Percentiles rank a stretch among this genome's conserved stretches.
Conservation (phyloP, 176 grass and related monocot genomes). For the Hyparrhenia diplandra region DNA sequence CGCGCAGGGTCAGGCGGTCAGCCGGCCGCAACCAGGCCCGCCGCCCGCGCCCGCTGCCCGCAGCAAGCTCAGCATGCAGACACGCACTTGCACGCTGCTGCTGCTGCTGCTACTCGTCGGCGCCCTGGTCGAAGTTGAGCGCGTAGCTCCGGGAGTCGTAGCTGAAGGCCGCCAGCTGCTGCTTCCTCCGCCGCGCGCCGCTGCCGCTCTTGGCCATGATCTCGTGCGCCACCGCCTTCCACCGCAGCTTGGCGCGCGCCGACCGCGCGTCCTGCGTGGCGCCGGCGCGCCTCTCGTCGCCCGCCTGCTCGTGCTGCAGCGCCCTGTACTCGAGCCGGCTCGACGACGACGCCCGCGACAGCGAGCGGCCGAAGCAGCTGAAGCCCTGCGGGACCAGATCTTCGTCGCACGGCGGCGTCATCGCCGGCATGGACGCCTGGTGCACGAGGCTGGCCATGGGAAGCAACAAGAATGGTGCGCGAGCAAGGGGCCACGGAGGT, state of each 20-base stretch:
- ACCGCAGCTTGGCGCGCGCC: conserved; percentile 50
- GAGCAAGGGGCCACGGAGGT: too few relatives aligned
- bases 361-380: conserved; percentile 54
- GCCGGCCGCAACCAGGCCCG: background rate
- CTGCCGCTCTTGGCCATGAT: conserved; percentile 26
- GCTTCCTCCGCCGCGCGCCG: conserved; percentile 16
- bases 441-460: conserved; percentile 52
- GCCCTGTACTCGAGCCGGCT: conserved; percentile 40
- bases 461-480: background rate
- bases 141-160: conserved; percentile 64
- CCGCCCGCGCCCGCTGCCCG: background rate
- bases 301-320: background rate
- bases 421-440: conserved; percentile 33
- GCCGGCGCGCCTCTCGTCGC: conserved; percentile 24
- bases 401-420: conserved; percentile 24
- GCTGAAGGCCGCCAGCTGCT: conserved; percentile 36
- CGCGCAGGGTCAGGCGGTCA: background rate
- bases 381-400: conserved; percentile 36
- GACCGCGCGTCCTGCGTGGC: conserved; percentile 34
- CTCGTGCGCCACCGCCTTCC: conserved; percentile 55
- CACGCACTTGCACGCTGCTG: too few relatives aligned
- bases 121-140: conserved; percentile 57
- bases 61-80: background rate
- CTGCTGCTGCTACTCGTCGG: conserved; percentile 10
- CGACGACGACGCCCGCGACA: conserved; percentile 42